Conservation (phyloP, 345 rosid species). For the Eucalyptus sp. region DNA sequence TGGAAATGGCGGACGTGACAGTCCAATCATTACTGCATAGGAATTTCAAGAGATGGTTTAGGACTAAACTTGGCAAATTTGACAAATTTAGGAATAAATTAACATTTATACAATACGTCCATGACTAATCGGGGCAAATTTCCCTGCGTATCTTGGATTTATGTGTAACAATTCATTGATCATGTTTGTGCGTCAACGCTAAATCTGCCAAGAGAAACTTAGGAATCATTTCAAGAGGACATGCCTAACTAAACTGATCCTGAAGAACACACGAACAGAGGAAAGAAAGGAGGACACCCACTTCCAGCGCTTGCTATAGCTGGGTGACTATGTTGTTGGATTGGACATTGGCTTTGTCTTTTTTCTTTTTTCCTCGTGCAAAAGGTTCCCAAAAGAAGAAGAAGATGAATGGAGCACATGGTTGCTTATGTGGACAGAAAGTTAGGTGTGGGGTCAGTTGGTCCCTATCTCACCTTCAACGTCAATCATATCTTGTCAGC, state of each 20-base stretch:
- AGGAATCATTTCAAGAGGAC: neutral
- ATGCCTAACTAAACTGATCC: neutral
- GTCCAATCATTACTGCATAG: fast-evolving
- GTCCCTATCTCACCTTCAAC: neutral
- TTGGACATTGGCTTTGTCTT: neutral
- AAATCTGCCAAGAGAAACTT: neutral
- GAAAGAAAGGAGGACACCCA: neutral
- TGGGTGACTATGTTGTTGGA: neutral
- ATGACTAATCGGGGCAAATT: neutral
- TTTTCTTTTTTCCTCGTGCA: neutral
- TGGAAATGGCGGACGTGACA: fast-evolving
- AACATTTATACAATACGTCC: fast-evolving
- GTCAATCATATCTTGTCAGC: neutral
- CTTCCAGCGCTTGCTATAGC: neutral
- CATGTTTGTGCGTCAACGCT: fast-evolving
- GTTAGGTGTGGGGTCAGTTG: neutral
- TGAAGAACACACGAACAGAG: neutral
- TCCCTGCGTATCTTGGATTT: fast-evolving
- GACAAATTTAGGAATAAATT: neutral
- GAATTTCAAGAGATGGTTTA: neutral
- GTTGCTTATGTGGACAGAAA: neutral
- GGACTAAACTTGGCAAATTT: fast-evolving
- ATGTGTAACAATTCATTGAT: neutral
- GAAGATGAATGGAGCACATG: neutral
- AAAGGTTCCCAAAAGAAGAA: neutral